phyloP scores from a whole-genome alignment of 129 eudicot species.

The Flaveria robusta region DNA sequence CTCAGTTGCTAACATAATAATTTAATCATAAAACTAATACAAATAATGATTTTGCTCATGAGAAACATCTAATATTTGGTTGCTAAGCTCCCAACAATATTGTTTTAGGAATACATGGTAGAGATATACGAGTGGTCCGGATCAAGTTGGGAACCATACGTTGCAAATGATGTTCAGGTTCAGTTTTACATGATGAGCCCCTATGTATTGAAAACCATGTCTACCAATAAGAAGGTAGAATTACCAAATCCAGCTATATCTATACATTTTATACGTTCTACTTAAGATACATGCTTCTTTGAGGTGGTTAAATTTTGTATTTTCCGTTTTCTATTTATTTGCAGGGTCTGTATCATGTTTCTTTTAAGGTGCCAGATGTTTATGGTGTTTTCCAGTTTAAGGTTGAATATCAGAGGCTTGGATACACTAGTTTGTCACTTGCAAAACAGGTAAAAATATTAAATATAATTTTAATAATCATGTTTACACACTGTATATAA shows the following conservation, averaged over 20 bases:
- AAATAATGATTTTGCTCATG: not conserved
- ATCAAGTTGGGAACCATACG: constrained; percentile 83
- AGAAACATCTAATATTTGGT: not conserved
- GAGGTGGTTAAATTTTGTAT: not conserved
- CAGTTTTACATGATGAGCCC: constrained; percentile 99
- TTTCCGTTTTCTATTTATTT: not conserved
- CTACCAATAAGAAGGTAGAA: constrained; percentile 70
- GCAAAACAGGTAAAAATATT: constrained; percentile 44
- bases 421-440: constrained; percentile 66
- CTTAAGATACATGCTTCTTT: not conserved
- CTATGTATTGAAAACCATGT: constrained; percentile 79
- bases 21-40: not conserved
- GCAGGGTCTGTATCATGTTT: constrained; percentile 71
- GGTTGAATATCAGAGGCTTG: constrained; percentile 96
- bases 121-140: constrained; percentile 96
- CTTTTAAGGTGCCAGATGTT: constrained; percentile 96
- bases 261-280: not conserved
- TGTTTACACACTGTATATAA: not conserved
- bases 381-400: constrained; percentile 98
- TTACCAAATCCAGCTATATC: not conserved
- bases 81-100: not conserved
- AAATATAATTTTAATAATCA: not conserved
- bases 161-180: constrained; percentile 82
- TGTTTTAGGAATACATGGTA: constrained; percentile 73
- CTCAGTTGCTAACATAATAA: not conserved